phyloP scores from a whole-genome alignment of 2,329 filamentous ascomycete genomes.

The Pseudogymnoascus sp. region DNA sequence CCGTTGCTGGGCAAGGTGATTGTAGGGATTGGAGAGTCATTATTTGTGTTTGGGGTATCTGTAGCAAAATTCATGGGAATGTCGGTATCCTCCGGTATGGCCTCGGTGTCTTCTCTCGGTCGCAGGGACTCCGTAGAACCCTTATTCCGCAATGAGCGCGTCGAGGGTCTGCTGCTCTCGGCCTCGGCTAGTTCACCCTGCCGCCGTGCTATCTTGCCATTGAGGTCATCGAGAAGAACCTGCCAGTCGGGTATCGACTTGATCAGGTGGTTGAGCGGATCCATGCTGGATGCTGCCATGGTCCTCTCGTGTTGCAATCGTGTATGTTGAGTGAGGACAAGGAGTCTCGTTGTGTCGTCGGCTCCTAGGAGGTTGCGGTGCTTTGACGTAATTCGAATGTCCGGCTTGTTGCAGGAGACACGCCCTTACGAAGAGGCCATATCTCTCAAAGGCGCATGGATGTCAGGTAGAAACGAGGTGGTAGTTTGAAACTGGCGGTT shows the following conservation, averaged over 20 bases:
- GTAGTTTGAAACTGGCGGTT: not conserved
- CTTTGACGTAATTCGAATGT: not conserved
- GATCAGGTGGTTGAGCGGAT: constrained; percentile 47
- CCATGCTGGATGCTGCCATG: constrained; percentile 30
- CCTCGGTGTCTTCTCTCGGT: constrained; percentile 21
- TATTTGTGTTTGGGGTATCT: not conserved
- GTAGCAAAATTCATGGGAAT: not conserved
- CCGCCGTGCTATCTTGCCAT: constrained; percentile 51
- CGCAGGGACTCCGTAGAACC: constrained; percentile 29
- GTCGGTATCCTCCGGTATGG: not conserved
- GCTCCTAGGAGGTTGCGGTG: not conserved
- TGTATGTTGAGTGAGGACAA: not conserved
- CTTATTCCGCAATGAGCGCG: constrained; percentile 28
- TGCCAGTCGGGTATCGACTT: constrained; percentile 53
- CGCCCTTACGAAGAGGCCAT: constrained; percentile 2
- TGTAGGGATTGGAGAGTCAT: not conserved
- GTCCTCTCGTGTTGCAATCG: not conserved
- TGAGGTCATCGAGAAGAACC: constrained; percentile 50
- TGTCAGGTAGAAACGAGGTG: not conserved
- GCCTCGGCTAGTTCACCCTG: constrained; percentile 50
- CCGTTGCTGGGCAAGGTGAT: not conserved
- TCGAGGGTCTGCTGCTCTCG: constrained; percentile 26
- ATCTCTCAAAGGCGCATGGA: not conserved
- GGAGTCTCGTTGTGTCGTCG: not conserved
- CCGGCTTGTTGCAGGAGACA: not conserved